Evolutionary conservation across 1,139 yeast genomes (phyloP), one percentile per base, ranked within the genome.

Genomic region (Kodamaea derodonti): DNA sequence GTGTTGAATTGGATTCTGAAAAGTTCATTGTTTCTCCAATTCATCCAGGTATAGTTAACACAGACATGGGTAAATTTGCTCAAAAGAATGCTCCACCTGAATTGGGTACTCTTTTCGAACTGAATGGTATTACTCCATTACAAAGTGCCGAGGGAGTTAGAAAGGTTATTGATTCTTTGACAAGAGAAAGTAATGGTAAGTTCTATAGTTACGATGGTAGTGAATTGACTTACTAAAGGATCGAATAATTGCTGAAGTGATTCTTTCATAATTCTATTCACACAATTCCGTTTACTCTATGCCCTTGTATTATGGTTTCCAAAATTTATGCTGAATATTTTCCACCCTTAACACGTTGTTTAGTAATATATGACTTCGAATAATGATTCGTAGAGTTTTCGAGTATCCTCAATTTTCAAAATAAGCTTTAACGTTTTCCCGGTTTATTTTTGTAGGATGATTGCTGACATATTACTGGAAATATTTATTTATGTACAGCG

Each of bases 31-130:
- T 58, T 6, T 40, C 51, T 9, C 48, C 57, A 12, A 29, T 58
- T 11, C 56, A 52, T 36, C 67, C 68, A 1, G 67, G 68, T 28
- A 31, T 46, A 15, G 64, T 60, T 6, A 8, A 36, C 1, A 56
- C 61, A 18, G 65, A 60, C 26, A 49, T 54, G 56, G 52, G 37
- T 4, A 30, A 31, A 46, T 40, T 3, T 59, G 58, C 29, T 58
- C 63, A 8, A 5, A 12, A 12, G 6, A 7, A 24, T 10, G 14
- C 14, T 24, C 26, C 26, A 8, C 14, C 26, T 24, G 7, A 8
- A 8, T 10, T 24, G 14, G 7, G 14, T 5, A 12, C 7, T 8
- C 5, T 24, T 10, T 24, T 24, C 2, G 20, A 20, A 10, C 28
- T 24, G 3, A n/a, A 7, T 8, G 12, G n/a, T 7, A 31, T 24